These are phyloP conservation scores for Fusarium chuoi DNA, from an alignment of 2,329 filamentous ascomycete genomes.

Conservation along the genomic window DNA sequence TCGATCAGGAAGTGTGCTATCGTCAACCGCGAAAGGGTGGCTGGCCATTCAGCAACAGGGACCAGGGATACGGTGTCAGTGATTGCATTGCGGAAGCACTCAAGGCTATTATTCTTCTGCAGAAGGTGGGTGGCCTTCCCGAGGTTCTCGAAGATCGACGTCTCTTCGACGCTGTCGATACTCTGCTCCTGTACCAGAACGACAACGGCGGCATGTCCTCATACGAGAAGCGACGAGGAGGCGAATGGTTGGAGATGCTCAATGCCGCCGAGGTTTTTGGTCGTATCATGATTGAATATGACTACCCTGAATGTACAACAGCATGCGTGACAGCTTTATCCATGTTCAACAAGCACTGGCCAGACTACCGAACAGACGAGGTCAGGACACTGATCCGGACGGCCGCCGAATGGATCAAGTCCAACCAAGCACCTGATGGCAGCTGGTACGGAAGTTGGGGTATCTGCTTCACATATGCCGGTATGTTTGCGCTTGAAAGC, in stretches of 20 bases:
- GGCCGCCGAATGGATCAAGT: constrained; percentile 85
- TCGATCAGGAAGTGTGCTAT: constrained; percentile 83
- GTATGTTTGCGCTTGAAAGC: constrained; percentile 94
- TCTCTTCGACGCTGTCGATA: constrained; percentile 89
- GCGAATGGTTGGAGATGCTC: constrained; percentile 81
- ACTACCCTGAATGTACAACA: constrained; percentile 97
- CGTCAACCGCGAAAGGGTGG: constrained; percentile 91
- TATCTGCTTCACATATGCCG: constrained; percentile 97
- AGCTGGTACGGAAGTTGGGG: constrained; percentile 98
- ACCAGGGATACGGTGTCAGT: constrained; percentile 94
- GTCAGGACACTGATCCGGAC: constrained; percentile 77
- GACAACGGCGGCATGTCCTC: constrained; percentile 85
- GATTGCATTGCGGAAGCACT: constrained; percentile 94
- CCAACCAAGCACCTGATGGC: constrained; percentile 81
- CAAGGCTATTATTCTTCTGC: constrained; percentile 86
- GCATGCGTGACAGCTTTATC: constrained; percentile 89
- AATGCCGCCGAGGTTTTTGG: constrained; percentile 98
- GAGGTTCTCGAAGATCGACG: constrained; percentile 78
- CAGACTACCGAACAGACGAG: constrained; percentile 79
- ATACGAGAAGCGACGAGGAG: constrained; percentile 86
- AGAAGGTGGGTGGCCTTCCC: constrained; percentile 81
- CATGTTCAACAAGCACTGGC: constrained; percentile 83
- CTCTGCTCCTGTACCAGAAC: constrained; percentile 92
- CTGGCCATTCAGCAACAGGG: constrained; percentile 94
- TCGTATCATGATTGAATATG: constrained; percentile 97